phyloP scores from a whole-genome alignment of 129 eudicot species.

The Artemisia argyi region DNA sequence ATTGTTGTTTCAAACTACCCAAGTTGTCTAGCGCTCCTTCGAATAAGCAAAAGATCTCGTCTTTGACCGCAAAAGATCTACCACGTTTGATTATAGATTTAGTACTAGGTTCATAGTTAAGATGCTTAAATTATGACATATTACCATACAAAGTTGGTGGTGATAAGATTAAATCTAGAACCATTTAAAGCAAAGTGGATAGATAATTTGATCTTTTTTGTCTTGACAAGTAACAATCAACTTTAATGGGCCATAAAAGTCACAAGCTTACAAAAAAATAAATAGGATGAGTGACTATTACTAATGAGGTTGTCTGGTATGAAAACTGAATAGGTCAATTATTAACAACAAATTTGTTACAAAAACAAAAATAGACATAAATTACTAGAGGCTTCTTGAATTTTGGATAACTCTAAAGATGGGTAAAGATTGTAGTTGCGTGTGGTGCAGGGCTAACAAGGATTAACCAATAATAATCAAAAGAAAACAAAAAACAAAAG shows the following conservation, averaged over 20 bases:
- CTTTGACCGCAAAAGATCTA: conserved; percentile 92
- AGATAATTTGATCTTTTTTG: conserved; percentile 23
- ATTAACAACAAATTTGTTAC: neutral
- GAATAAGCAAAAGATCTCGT: conserved; percentile 88
- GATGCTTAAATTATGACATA: conserved; percentile 28
- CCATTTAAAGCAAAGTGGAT: conserved; percentile 28
- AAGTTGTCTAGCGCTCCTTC: conserved; percentile 90
- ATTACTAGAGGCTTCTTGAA: conserved; percentile 17
- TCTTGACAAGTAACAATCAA: conserved; percentile 27
- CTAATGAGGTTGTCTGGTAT: conserved; percentile 6
- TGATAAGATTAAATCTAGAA: conserved; percentile 17
- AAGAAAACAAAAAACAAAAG: too few relatives aligned
- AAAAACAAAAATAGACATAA: neutral
- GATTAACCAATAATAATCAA: too few relatives aligned
- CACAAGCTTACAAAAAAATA: conserved; percentile 21
- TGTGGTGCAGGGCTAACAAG: too few relatives aligned
- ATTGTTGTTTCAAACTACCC: conserved; percentile 90
- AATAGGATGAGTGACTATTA: neutral
- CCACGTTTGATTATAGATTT: conserved; percentile 1
- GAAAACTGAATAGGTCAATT: conserved; percentile 14
- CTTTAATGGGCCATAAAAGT: conserved; percentile 22
- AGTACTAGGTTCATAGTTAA: conserved; percentile 1
- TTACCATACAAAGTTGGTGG: conserved; percentile 14
- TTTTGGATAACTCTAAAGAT: conserved; percentile 7
- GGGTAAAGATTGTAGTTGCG: neutral